Evolutionary conservation across 2,329 filamentous ascomycete genomes (phyloP).

Genomic region (Curvularia sp.): DNA sequence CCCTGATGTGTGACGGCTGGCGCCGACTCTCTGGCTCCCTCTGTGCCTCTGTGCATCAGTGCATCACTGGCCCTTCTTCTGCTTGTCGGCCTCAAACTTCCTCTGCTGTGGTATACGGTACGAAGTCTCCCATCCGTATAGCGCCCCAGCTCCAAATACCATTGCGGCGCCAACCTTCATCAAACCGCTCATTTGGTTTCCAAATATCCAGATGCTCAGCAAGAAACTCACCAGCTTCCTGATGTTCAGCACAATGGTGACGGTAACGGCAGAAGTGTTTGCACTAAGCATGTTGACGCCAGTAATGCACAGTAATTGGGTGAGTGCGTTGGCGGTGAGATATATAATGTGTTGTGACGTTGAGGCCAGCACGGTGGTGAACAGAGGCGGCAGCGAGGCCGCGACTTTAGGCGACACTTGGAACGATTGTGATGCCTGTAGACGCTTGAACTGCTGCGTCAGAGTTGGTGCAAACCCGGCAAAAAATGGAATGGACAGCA

Average conservation of each 20-base stretch:
- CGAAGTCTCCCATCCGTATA: slow-evolving; percentile 81
- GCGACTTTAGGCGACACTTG: slow-evolving; percentile 45
- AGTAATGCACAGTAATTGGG: slow-evolving; percentile 93
- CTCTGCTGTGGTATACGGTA: slow-evolving; percentile 54
- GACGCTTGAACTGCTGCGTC: slow-evolving; percentile 66
- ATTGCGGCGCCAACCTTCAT: slow-evolving; percentile 82
- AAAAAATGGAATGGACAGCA: slow-evolving; percentile 79
- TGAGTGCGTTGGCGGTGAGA: slow-evolving; percentile 78
- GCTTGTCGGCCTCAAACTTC: slow-evolving; percentile 36
- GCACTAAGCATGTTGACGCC: slow-evolving; percentile 95
- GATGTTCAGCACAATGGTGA: slow-evolving; percentile 95
- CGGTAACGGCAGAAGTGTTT: slow-evolving; percentile 86
- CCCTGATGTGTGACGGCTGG: neutral
- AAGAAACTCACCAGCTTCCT: slow-evolving; percentile 91
- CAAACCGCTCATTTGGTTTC: slow-evolving; percentile 77
- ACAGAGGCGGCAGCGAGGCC: slow-evolving; percentile 36
- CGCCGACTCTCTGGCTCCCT: neutral
- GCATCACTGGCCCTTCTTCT: slow-evolving; percentile 38
- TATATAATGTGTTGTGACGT: slow-evolving; percentile 74
- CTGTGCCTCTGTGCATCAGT: too few species aligned
- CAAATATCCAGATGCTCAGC: slow-evolving; percentile 92
- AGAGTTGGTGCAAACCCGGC: slow-evolving; percentile 73
- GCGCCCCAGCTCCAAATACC: slow-evolving; percentile 87
- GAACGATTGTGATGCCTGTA: slow-evolving; percentile 70
- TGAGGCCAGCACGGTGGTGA: slow-evolving; percentile 42